Base-by-base conservation (phyloP, 2,329 filamentous ascomycete genomes). In the Hypoxylon rubiginosum region DNA sequence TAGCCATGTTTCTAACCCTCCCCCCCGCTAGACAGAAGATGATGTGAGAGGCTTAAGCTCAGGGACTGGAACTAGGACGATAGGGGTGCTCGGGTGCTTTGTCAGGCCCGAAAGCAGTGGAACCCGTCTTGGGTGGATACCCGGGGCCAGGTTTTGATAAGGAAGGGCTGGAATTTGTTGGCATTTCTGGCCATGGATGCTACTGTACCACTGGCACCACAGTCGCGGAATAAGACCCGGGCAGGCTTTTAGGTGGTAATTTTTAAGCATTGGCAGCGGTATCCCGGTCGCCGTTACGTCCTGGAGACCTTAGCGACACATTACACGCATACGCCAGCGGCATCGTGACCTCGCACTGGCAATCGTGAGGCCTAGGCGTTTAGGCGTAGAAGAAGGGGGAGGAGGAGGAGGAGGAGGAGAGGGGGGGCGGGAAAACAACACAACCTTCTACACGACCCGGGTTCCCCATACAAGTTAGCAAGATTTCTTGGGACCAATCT, bases 261-360 rank as follows among this genome's bases (percentile, higher is more conserved):
- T 70, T 73, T 66, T 5, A 68, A 52, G 21, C 21, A 48, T 61
- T 73, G 43, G 52, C 70, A 72, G 54, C 68, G 72, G 67, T 74
- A 72, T 71, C 70, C 72, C 45, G 45, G 72, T 62, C 50, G 62
- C 58, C n/a, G 63, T 71, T 69, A 32, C 48, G 59, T 39, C 58
- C 53, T 64, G 62, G 59, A 58, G 64, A 46, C 48, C n/a, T 67
- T 66, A 62, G 62, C 62, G 62, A 65, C 62, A 61, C 62, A 70
- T 68, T 69, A 67, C 67, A 66, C 62, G 64, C 65, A 70, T 67
- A 64, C 39, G 34, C 50, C 46, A 55, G 45, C 57, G 34, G 41
- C 59, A 62, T 70, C 69, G 70, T 66, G 60, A 64, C 60, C 63
- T 56, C 41, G 57, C 58, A 54, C 28, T 57, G 53, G 58, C 62